phyloP scores from a whole-genome alignment of 177 flowering plant species.

The Telopea speciosissima region DNA sequence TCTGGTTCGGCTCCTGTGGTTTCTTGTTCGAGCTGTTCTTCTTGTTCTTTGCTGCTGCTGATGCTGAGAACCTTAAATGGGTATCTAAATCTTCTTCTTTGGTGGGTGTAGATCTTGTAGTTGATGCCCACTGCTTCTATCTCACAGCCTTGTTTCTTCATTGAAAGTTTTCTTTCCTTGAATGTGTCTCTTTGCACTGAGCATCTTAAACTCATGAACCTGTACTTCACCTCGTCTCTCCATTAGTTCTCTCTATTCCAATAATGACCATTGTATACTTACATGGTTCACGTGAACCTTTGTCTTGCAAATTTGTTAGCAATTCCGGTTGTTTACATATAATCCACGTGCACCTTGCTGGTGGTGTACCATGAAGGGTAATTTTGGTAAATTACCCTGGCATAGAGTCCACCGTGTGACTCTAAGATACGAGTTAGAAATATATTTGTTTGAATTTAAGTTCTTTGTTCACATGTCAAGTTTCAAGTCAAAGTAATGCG shows the following conservation, averaged over 20 bases:
- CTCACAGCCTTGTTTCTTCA: constrained; percentile 80
- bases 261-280: neutral
- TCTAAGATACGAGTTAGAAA: too few relatives aligned
- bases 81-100: constrained; percentile 2
- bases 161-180: constrained; percentile 23
- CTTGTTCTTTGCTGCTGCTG: neutral
- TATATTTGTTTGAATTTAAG: too few relatives aligned
- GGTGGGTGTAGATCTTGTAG: constrained; percentile 42
- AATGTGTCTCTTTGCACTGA: neutral
- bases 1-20: constrained; percentile 8
- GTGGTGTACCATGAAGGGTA: too few relatives aligned
- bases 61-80: constrained; percentile 33
- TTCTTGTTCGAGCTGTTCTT: constrained; percentile 7
- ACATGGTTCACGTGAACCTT: constrained; percentile 6
- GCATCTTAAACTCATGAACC: constrained; percentile 8
- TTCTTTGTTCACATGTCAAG: too few relatives aligned
- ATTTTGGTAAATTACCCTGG: too few relatives aligned
- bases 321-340: neutral
- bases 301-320: neutral
- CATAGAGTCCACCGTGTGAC: too few relatives aligned
- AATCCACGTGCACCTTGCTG: too few relatives aligned
- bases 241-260: neutral
- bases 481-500: too few relatives aligned
- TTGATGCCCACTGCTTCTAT: constrained; percentile 77
- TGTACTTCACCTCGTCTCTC: neutral